Evolutionary conservation across 176 grass and related monocot genomes (phyloP).

Genomic region (Musa schizocarpa): DNA sequence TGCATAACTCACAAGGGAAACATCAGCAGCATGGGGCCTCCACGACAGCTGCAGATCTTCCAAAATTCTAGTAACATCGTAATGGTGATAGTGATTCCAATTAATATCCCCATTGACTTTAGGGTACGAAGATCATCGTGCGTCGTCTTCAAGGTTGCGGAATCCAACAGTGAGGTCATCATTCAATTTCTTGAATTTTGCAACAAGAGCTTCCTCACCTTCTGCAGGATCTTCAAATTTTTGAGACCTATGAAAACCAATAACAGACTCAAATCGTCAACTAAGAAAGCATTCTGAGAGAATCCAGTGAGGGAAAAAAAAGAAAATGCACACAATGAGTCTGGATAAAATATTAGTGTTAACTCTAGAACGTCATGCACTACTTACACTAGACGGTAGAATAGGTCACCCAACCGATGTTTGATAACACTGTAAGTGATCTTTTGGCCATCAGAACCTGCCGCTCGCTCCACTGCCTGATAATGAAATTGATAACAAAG

Average conservation of each 20-base stretch:
- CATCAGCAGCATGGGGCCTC: not conserved
- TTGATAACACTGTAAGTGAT: constrained; percentile 85
- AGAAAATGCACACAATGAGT: not conserved
- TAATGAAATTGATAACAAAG: constrained; percentile 15
- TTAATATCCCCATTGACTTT: too few species aligned
- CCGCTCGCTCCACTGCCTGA: constrained; percentile 80
- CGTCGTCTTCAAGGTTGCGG: constrained; percentile 85
- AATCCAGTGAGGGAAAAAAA: not conserved
- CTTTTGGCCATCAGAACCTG: constrained; percentile 75
- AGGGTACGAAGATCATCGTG: constrained; percentile 29
- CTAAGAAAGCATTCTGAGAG: not conserved
- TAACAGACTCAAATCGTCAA: not conserved
- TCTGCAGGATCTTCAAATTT: constrained; percentile 91
- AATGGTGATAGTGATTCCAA: not conserved
- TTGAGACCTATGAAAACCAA: constrained; percentile 40
- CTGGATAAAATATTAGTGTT: not conserved
- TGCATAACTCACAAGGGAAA: not conserved
- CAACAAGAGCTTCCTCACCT: constrained; percentile 52
- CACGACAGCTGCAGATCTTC: not conserved
- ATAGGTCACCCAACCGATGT: constrained; percentile 76
- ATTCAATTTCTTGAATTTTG: constrained; percentile 73
- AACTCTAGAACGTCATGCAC: not conserved
- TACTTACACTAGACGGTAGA: constrained; percentile 92
- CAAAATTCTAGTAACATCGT: not conserved
- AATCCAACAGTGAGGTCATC: constrained; percentile 72